Evolutionary conservation across 345 rosid genomes (phyloP).

Genomic region (Ceriops zippeliana): DNA sequence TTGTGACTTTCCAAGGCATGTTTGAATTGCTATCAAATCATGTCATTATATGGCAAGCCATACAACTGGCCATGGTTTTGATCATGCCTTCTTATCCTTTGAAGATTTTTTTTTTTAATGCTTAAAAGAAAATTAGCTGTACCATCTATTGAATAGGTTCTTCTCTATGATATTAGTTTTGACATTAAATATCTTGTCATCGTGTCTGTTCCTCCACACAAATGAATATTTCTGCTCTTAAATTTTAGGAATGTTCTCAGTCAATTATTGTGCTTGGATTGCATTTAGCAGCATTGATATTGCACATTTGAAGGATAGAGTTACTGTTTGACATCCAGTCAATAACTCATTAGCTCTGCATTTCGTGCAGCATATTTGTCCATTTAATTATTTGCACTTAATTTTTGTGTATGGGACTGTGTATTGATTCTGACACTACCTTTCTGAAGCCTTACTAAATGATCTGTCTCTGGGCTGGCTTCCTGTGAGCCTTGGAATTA

Average conservation of each 20-base stretch:
- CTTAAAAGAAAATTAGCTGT: no score
- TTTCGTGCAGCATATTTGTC: no score
- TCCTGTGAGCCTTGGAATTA: no score
- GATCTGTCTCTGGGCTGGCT: no score
- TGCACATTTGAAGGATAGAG: neutral
- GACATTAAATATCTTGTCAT: no score
- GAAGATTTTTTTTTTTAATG: no score
- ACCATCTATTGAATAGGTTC: no score
- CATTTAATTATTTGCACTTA: no score
- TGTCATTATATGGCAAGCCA: neutral
- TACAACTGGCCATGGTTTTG: neutral
- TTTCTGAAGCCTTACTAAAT: no score
- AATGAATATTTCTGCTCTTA: neutral
- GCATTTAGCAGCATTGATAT: neutral
- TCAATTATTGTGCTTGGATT: neutral
- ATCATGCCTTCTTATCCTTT: neutral
- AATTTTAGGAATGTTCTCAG: neutral
- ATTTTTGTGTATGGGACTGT: no score
- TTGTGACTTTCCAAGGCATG: constrained; percentile 2
- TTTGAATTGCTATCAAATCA: neutral
- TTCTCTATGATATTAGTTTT: no score
- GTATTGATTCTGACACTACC: no score
- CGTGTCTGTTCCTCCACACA: neutral
- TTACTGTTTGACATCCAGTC: neutral
- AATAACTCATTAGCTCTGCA: neutral